These are phyloP conservation scores for Ophiobolus disseminans DNA, from an alignment of 2,329 filamentous ascomycete species.

Conservation along the genomic window DNA sequence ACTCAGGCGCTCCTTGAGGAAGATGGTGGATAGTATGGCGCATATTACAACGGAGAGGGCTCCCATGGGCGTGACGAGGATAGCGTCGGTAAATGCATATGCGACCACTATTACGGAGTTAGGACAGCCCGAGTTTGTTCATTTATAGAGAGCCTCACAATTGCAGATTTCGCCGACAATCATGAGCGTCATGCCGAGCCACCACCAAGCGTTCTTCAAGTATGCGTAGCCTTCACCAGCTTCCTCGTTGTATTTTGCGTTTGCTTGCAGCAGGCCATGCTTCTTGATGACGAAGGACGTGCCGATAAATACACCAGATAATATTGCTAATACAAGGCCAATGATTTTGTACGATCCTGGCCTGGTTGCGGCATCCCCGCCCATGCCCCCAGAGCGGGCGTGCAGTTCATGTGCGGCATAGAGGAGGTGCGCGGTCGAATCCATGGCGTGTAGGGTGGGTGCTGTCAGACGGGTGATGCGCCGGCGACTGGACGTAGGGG, in stretches of 20 bases:
- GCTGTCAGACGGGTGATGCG: conserved; percentile 21
- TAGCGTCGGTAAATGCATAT: conserved; percentile 95
- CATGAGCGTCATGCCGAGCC: conserved; percentile 95
- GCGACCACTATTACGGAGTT: no score
- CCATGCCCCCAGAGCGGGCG: conserved; percentile 52
- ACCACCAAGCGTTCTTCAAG: conserved; percentile 94
- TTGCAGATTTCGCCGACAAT: conserved; percentile 84
- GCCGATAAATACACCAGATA: conserved; percentile 91
- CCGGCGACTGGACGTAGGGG: conserved; percentile 15
- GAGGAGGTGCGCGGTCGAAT: conserved; percentile 48
- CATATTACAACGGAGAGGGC: conserved; percentile 92
- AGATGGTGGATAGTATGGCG: conserved; percentile 89
- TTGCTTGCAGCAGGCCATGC: conserved; percentile 85
- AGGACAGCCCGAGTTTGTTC: no score
- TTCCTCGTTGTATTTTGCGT: conserved; percentile 94
- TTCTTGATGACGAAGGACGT: conserved; percentile 97
- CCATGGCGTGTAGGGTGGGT: conserved; percentile 48
- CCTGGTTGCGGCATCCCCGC: conserved; percentile 44
- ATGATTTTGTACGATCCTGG: conserved; percentile 79
- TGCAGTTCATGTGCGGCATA: conserved; percentile 53
- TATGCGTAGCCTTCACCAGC: conserved; percentile 97
- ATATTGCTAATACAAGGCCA: conserved; percentile 83
- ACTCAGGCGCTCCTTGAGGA: conserved; percentile 92
- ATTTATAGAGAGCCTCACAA: no score
- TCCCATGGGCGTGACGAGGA: conserved; percentile 90